Evolutionary conservation across 345 rosid genomes (phyloP), one percentile per base, ranked within the genome.

Genomic region (Eutrema yunnanense): DNA sequence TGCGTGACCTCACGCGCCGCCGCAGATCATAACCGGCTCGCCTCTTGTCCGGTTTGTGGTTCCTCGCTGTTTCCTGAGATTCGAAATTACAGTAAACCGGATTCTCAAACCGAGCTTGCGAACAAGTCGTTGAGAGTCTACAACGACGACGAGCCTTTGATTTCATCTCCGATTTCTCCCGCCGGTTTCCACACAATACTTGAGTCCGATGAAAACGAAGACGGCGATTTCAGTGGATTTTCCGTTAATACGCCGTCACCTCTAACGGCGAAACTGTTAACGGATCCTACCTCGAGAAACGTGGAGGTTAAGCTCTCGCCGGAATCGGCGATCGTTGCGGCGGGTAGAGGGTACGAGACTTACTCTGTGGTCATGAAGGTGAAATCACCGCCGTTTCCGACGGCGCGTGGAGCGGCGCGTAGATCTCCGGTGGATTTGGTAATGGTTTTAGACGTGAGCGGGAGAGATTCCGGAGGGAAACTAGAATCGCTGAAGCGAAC

Each of bases 381-480:
- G 44, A 85, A 79, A 61, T 93, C 92, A 2, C 93, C 92, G 4
- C 68, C 78, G 48, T 76, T 60, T 36, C 57, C 75, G 42, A 73
- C 38, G 52, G 66, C 67, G 19, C 72, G 70, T 73, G 70, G 64
- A 33, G 70, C 75, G 2, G 46, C 55, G 34, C 74, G 84, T 9
- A 79, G 96, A 34, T 77, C 83, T 1, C 92, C 98, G 44, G 76
- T 87, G n/a, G 98, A 93, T 74, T 69, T 90, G 60, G 90, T 93
- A 7, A 59, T 83, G 0, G 89, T 93, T 33, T 48, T 93, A 34
- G 97, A 93, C 27, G 82, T 93, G 38, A 83, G 92, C 74, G 82
- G 83, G 48, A 64, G 81, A 56, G 80, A 85, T 80, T 33, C 43
- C 29, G 84, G 87, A 2, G 71, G 42, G 44, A 89, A 78, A 63